Percentiles rank a stretch among this genome's conserved stretches.
Evolutionary conservation across 139 green algal species (phyloP).

Genomic region (Spirogloea muscicola): DNA sequence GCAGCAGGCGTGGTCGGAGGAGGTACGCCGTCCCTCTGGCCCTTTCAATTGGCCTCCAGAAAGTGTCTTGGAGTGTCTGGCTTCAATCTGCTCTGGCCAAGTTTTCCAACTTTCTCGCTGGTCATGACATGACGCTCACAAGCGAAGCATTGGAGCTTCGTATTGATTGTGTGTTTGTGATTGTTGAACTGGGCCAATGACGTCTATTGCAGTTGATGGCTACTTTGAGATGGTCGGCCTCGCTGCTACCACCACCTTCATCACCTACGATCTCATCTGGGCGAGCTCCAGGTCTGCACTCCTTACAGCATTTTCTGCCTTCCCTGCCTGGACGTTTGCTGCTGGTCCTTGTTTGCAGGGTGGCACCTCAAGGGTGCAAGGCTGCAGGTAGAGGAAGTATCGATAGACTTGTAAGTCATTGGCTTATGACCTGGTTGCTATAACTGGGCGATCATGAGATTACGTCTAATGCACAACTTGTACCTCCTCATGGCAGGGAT

Average conservation of each 20-base stretch:
- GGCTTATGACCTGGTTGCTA: background rate
- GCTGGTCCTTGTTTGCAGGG: background rate
- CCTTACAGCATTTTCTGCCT: background rate
- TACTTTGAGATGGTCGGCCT: slow-evolving; percentile 9
- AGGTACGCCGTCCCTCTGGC: too few species aligned
- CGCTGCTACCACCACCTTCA: background rate
- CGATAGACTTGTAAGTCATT: background rate
- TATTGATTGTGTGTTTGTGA: too few species aligned
- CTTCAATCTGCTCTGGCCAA: too few species aligned
- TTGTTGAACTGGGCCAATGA: too few species aligned
- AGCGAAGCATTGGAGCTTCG: too few species aligned
- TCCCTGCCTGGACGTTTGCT: background rate
- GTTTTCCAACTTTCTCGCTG: too few species aligned
- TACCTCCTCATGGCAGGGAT: background rate
- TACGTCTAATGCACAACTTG: too few species aligned
- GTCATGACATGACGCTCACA: too few species aligned
- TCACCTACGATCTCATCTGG: background rate
- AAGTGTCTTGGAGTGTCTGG: too few species aligned
- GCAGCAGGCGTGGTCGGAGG: too few species aligned
- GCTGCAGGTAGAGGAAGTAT: background rate
- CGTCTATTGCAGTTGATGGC: slow-evolving; percentile 1
- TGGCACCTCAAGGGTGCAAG: background rate
- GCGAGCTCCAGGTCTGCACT: background rate
- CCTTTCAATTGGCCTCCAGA: too few species aligned
- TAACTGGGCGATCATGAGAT: background rate